Conservation (phyloP, 176 grass and related monocot genomes). For the Cenchrus purpureus region DNA sequence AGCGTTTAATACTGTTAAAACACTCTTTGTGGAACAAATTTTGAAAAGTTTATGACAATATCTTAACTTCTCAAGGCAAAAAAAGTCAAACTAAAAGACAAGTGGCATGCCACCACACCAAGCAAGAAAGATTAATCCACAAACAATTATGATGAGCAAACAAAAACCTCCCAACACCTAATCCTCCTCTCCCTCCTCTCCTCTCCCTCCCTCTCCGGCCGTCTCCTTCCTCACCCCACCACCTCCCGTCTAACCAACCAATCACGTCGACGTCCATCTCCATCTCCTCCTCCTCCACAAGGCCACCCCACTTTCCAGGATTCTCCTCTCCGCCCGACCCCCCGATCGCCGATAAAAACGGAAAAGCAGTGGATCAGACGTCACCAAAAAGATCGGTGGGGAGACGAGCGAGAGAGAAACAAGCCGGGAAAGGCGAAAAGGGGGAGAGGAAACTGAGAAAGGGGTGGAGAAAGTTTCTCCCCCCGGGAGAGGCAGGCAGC, state of each 20-base stretch:
- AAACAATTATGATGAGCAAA: neutral
- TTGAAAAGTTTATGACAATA: neutral
- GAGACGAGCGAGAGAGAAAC: slow-evolving; percentile 10
- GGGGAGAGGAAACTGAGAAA: neutral
- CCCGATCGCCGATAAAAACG: slow-evolving; percentile 19
- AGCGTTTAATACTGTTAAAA: too few species aligned
- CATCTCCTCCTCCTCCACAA: slow-evolving; percentile 11
- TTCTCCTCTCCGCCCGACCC: slow-evolving; percentile 17
- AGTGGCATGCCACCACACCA: slow-evolving; percentile 21
- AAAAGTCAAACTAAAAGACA: neutral
- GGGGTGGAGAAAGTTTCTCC: neutral
- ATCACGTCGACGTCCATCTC: slow-evolving; percentile 44
- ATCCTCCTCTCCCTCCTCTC: neutral
- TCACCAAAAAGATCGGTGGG: slow-evolving; percentile 44
- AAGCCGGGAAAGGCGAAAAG: slow-evolving; percentile 7
- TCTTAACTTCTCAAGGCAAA: neutral
- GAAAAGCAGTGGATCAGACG: slow-evolving; percentile 15
- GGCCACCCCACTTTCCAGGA: slow-evolving; percentile 44
- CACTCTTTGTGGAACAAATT: too few species aligned
- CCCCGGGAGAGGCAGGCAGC: slow-evolving; percentile 24
- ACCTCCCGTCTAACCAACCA: slow-evolving; percentile 26
- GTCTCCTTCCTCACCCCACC: neutral
- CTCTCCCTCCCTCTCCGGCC: neutral
- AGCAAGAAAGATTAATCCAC: neutral
- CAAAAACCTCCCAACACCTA: slow-evolving; percentile 38